Conservation (phyloP, 805 yeast genomes). For the Kuraishia borneana region DNA sequence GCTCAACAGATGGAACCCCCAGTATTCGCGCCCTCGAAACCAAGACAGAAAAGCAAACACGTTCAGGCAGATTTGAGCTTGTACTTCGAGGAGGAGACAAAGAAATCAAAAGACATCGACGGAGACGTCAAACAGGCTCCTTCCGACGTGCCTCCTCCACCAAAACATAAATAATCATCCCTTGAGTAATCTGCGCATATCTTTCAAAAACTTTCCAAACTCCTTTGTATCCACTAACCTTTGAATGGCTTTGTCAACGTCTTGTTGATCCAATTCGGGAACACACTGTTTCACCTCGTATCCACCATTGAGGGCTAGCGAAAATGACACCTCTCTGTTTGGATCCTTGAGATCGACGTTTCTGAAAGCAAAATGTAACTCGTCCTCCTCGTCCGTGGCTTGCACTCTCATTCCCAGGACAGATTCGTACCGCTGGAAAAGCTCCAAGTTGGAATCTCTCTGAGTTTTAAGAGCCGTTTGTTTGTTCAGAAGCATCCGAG, state of each 20-base stretch:
- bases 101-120: constrained; percentile 27
- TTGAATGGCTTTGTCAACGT: constrained; percentile 8
- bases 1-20: constrained; percentile 9
- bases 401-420: constrained; percentile 36
- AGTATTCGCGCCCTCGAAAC: background rate
- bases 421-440: constrained; percentile 30
- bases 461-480: constrained; percentile 24
- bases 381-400: constrained; percentile 21
- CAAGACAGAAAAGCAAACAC: background rate
- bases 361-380: constrained; percentile 27
- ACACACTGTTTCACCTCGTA: constrained; percentile 21
- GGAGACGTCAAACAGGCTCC: constrained; percentile 24
- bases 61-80: constrained; percentile 17
- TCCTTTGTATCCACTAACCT: constrained; percentile 16
- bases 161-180: background rate
- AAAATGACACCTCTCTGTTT: constrained; percentile 30
- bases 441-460: constrained; percentile 25
- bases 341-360: constrained; percentile 35
- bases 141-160: constrained; percentile 17
- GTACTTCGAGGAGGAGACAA: constrained; percentile 30
- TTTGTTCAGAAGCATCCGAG: constrained; percentile 6
- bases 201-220: constrained; percentile 21
- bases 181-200: constrained; percentile 15
- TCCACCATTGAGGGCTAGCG: constrained; percentile 24
- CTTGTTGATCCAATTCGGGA: constrained; percentile 20